Evolutionary conservation across 805 yeast species (phyloP), one percentile per base, ranked within the genome.

Genomic region (Isabelozyma gotoi): DNA sequence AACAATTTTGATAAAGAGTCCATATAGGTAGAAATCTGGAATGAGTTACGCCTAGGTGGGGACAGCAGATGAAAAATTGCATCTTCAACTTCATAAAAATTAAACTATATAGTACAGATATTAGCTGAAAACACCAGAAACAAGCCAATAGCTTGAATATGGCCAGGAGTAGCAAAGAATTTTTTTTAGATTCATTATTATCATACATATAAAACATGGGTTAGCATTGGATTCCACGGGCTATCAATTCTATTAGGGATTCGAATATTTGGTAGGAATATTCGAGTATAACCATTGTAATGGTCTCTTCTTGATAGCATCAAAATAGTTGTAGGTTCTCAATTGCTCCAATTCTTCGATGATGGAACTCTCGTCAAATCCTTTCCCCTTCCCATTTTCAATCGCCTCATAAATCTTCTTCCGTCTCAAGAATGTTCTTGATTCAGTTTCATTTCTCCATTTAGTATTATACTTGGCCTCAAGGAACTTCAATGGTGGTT

Each of bases 401-500:
- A 80, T 77, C 4, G 83, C 83, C 47, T 70, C 74, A 58, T 78
- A 80, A 18, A 80, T 68, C 27, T 74, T 75, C 52, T 76, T 77
- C 33, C 84, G 62, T 47, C 85, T 57, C 38, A 76, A 67, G 52
- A 75, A 80, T 36, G 81, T 73, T 47, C 80, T 73, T 42, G 74
- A 73, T 21, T 76, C 76, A 0, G 82, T 81, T 39, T 67, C 81
- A 39, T 77, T 64, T 55, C 84, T 68, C 85, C 85, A 80, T 29
- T 74, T 73, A 1, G 81, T 71, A 40, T 74, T 75, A 49, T 71
- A 80, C 46, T 74, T 68, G 5, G 55, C 44, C 51, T 80, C 83
- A 57, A 80, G 59, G 10, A 72, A 62, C 46, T 70, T 71, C 32
- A 79, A 67, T 3, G 83, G 76, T 0, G 82, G 82, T 50, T 78